These are phyloP conservation scores for Xylaria intraflava DNA, from an alignment of 495 filamentous ascomycete genomes.

Conservation along the genomic window DNA sequence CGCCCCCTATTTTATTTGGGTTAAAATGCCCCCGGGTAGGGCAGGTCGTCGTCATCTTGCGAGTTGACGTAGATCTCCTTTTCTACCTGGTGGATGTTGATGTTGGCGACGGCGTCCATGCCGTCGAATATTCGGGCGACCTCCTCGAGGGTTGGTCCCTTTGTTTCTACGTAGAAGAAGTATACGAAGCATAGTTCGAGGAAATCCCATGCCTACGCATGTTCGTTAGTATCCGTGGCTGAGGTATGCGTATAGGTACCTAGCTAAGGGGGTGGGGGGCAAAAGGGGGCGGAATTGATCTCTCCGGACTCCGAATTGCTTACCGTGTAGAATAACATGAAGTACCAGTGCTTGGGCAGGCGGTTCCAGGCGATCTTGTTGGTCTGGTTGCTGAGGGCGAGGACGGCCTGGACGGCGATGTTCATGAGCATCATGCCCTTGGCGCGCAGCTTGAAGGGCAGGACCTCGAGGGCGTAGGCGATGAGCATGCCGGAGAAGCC, in stretches of 20 bases:
- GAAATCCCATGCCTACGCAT: slow-evolving; percentile 45
- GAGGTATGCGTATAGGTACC: no score
- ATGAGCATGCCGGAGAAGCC: slow-evolving; percentile 58
- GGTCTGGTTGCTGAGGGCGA: slow-evolving; percentile 55
- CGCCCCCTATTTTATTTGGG: not conserved
- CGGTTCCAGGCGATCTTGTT: slow-evolving; percentile 56
- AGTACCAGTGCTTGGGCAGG: slow-evolving; percentile 51
- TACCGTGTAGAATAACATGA: slow-evolving; percentile 56
- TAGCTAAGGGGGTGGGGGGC: no score
- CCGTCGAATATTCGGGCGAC: slow-evolving; percentile 56
- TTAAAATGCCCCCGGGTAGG: slow-evolving; percentile 10
- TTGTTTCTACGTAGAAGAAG: slow-evolving; percentile 62
- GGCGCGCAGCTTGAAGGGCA: slow-evolving; percentile 60
- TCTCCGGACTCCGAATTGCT: slow-evolving; percentile 8
- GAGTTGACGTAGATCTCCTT: slow-evolving; percentile 39
- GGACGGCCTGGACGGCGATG: slow-evolving; percentile 53
- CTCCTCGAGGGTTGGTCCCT: slow-evolving; percentile 58
- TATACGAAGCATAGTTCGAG: slow-evolving; percentile 56
- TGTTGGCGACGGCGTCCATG: slow-evolving; percentile 45
- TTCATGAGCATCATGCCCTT: slow-evolving; percentile 65
- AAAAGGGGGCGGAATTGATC: not conserved
- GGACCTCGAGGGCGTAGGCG: slow-evolving; percentile 60
- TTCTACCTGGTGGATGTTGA: slow-evolving; percentile 41
- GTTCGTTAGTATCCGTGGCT: slow-evolving; percentile 3
- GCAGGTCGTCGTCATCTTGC: slow-evolving; percentile 21